phyloP scores from a whole-genome alignment of 164 flowering plant genomes.

The Sextonia rubra region DNA sequence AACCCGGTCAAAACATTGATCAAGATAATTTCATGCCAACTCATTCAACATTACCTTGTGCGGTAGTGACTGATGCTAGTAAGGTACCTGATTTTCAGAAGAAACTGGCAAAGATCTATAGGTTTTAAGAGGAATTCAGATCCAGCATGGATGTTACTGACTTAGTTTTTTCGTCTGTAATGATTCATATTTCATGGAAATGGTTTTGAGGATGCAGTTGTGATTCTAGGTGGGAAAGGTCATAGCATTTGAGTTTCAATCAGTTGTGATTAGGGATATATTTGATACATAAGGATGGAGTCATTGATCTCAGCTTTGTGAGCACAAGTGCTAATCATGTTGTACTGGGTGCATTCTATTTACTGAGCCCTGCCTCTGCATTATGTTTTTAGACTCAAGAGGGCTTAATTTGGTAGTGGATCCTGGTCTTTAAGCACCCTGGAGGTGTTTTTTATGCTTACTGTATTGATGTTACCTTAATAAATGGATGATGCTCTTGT shows the following conservation, averaged over 20 bases:
- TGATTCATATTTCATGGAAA: neutral
- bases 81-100: constrained; percentile 27
- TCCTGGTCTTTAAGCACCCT: neutral
- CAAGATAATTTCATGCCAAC: constrained; percentile 29
- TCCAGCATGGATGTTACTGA: neutral
- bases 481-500: neutral
- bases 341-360: too few species aligned
- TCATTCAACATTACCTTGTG: constrained; percentile 43
- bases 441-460: neutral
- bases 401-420: neutral
- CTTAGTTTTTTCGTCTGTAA: neutral
- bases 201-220: neutral
- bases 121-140: constrained; percentile 20
- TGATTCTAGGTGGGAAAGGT: neutral
- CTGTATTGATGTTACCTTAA: neutral
- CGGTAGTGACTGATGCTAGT: constrained; percentile 14
- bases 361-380: neutral
- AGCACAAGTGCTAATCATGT: neutral
- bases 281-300: too few species aligned
- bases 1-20: constrained; percentile 37
- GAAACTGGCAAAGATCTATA: constrained; percentile 37
- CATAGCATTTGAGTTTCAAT: neutral
- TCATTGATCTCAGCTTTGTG: neutral
- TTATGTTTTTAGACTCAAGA: neutral
- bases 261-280: too few species aligned